These are phyloP conservation scores for Cladorrhinum sp. DNA, from an alignment of 2,329 filamentous ascomycete species.

Conservation along the genomic window DNA sequence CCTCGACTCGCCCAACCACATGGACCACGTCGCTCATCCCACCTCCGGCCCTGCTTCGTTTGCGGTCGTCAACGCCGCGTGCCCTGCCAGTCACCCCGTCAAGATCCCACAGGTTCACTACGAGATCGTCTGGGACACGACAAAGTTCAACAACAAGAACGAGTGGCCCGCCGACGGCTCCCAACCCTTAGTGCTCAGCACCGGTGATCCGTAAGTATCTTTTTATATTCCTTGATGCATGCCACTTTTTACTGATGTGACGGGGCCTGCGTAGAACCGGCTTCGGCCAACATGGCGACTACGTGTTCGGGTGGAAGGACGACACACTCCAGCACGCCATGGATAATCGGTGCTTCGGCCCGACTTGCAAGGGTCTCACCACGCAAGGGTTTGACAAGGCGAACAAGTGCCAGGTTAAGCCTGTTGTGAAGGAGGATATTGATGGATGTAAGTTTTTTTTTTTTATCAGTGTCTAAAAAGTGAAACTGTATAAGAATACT, in stretches of 20 bases:
- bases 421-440: constrained; percentile 32
- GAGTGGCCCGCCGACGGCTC: constrained; percentile 35
- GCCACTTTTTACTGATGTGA: too few species aligned
- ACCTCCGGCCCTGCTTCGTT: constrained; percentile 39
- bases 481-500: background rate
- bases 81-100: constrained; percentile 26
- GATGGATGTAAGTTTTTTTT: constrained; percentile 31
- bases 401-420: constrained; percentile 33
- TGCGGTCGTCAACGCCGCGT: constrained; percentile 32
- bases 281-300: constrained; percentile 34
- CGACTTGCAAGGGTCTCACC: constrained; percentile 22
- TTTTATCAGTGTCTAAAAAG: background rate
- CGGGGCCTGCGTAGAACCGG: too few species aligned
- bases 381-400: constrained; percentile 28
- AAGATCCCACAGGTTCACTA: constrained; percentile 36
- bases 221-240: too few species aligned
- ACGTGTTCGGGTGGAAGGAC: constrained; percentile 36
- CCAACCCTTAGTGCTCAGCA: constrained; percentile 31
- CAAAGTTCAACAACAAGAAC: constrained; percentile 33
- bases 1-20: constrained; percentile 42
- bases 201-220: constrained; percentile 24
- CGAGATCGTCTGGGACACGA: constrained; percentile 33
- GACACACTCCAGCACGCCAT: constrained; percentile 33
- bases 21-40: constrained; percentile 43
- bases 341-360: constrained; percentile 24